phyloP scores from a whole-genome alignment of 345 rosid genomes.

The Anastatica hierochuntica region DNA sequence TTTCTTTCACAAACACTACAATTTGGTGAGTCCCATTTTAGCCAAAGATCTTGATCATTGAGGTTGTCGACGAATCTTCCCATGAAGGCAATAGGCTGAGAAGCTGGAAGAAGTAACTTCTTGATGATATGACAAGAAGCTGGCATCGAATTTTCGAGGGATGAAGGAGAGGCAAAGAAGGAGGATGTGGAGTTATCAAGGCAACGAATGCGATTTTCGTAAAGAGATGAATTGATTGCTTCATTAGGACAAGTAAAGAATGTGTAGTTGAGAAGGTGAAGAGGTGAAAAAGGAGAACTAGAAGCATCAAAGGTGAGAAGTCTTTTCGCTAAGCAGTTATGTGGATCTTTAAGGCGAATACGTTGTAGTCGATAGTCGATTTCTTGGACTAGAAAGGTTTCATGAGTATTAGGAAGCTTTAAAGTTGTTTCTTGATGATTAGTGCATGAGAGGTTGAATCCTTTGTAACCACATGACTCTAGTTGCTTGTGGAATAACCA shows the following conservation, averaged over 20 bases:
- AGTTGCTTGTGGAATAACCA: constrained; percentile 29
- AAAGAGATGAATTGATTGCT: not conserved
- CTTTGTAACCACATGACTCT: constrained; percentile 42
- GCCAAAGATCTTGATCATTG: constrained; percentile 24
- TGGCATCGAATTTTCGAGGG: constrained; percentile 16
- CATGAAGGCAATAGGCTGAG: constrained; percentile 20
- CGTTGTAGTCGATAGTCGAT: constrained; percentile 40
- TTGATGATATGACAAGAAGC: constrained; percentile 25
- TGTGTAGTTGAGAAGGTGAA: constrained; percentile 33
- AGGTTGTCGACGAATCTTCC: constrained; percentile 27
- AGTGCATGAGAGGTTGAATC: constrained; percentile 44
- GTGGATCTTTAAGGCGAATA: constrained; percentile 45
- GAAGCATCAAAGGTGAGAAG: constrained; percentile 46
- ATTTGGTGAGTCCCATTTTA: constrained; percentile 49
- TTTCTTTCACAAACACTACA: constrained; percentile 51
- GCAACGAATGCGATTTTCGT: constrained; percentile 36
- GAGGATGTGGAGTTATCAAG: constrained; percentile 50
- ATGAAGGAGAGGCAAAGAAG: constrained; percentile 32
- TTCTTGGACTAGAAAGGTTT: constrained; percentile 35
- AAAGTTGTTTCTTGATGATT: constrained; percentile 21
- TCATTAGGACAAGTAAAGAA: constrained; percentile 49
- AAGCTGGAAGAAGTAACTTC: constrained; percentile 30
- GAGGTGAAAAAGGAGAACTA: constrained; percentile 42
- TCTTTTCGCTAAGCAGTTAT: constrained; percentile 43
- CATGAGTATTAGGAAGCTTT: constrained; percentile 41